phyloP scores from a whole-genome alignment of 805 yeast species.

The Saturnispora dispora region DNA sequence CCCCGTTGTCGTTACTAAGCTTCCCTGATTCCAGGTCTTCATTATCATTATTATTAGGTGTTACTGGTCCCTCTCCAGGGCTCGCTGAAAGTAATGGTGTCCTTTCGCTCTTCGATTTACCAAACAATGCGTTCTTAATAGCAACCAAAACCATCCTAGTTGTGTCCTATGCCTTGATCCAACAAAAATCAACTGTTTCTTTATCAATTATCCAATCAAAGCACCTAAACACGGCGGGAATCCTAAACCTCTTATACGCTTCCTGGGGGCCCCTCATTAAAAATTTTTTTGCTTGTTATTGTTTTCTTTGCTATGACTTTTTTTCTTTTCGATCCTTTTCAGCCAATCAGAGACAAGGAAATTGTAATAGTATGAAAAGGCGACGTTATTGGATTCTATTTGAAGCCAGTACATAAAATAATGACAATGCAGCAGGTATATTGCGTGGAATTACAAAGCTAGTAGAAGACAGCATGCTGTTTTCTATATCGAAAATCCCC shows the following conservation, averaged over 20 bases:
- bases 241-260: not conserved
- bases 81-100: not conserved
- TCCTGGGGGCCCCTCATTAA: not conserved
- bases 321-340: no score
- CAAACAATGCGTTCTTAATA: slow-evolving; percentile 1
- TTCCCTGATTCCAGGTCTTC: not conserved
- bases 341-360: not conserved
- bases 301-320: not conserved
- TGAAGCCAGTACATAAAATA: not conserved
- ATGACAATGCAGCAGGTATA: no score
- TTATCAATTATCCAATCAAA: not conserved
- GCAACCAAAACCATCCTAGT: slow-evolving; percentile 7
- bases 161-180: not conserved
- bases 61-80: not conserved
- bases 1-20: not conserved
- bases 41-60: not conserved
- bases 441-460: no score
- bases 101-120: not conserved
- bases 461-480: no score
- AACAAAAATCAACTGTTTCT: not conserved
- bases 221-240: not conserved
- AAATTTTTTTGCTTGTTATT: not conserved
- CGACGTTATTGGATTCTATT: not conserved
- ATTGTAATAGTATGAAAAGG: not conserved
- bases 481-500: no score